Percentiles rank a stretch among this genome's conserved stretches.
Evolutionary conservation across 768 basidiomycete genomes (phyloP).

Genomic region (Ephemerocybe angulata): DNA sequence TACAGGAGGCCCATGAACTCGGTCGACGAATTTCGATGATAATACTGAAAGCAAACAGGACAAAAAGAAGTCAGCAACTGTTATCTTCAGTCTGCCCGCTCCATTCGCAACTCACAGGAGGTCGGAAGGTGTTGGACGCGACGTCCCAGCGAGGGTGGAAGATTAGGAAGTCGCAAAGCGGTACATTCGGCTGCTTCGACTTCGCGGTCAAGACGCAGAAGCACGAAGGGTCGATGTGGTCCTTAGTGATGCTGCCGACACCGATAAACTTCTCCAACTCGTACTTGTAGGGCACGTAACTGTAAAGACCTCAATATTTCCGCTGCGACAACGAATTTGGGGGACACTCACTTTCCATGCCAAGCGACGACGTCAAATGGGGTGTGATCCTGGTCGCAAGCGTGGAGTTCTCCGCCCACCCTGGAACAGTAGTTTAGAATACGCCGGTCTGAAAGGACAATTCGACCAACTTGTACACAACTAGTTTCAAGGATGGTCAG

Average conservation of each 20-base stretch:
- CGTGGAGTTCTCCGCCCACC: slow-evolving; percentile 51
- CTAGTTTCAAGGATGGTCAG: slow-evolving; percentile 19
- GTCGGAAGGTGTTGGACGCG: slow-evolving; percentile 53
- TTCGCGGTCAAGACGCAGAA: slow-evolving; percentile 67
- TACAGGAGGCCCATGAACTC: slow-evolving; percentile 66
- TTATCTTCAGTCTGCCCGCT: neutral
- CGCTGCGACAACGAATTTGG: neutral
- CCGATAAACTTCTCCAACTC: slow-evolving; percentile 59
- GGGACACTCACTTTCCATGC: slow-evolving; percentile 54
- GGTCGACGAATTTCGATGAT: slow-evolving; percentile 58
- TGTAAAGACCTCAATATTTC: slow-evolving; percentile 16
- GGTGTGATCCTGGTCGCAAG: slow-evolving; percentile 56
- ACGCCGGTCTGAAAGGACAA: neutral
- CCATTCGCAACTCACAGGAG: slow-evolving; percentile 39
- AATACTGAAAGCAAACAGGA: slow-evolving; percentile 38
- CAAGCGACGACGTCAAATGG: slow-evolving; percentile 73
- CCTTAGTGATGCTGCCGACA: slow-evolving; percentile 62
- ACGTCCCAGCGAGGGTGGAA: slow-evolving; percentile 67
- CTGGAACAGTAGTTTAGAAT: slow-evolving; percentile 24
- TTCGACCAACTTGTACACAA: slow-evolving; percentile 44
- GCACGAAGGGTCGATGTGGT: slow-evolving; percentile 68
- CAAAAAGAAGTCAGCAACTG: neutral
- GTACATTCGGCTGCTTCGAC: slow-evolving; percentile 54
- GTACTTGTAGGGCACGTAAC: slow-evolving; percentile 68
- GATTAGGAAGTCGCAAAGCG: slow-evolving; percentile 62